phyloP scores from a whole-genome alignment of 2,329 filamentous ascomycete species.

The Botryotinia narcissicola region DNA sequence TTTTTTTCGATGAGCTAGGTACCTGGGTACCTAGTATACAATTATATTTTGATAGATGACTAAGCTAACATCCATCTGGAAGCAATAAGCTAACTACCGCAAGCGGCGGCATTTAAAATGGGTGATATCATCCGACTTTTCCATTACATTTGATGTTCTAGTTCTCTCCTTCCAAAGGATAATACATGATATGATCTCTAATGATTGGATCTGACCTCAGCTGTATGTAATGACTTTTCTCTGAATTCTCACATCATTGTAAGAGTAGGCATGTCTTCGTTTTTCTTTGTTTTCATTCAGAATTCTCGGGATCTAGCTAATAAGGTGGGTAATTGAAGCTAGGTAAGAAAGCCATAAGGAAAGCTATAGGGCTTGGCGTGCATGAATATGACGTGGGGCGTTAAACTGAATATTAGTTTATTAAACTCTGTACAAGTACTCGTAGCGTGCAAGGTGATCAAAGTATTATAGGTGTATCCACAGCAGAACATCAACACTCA shows the following conservation, averaged over 20 bases:
- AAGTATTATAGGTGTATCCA: background rate
- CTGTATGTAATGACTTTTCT: background rate
- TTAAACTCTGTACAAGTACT: background rate
- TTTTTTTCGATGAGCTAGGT: background rate
- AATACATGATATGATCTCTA: background rate
- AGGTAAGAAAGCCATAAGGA: background rate
- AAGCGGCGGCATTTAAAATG: constrained; percentile 18
- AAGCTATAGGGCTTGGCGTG: constrained; percentile 5
- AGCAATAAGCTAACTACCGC: constrained; percentile 1
- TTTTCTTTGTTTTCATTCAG: background rate
- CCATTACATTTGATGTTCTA: background rate
- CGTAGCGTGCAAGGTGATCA: background rate
- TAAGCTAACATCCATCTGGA: background rate
- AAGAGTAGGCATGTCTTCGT: too few species aligned
- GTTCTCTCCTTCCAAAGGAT: background rate
- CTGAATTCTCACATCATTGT: background rate
- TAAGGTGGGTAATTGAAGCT: background rate
- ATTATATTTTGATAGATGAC: background rate
- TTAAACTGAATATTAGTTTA: background rate
- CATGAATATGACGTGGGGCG: background rate
- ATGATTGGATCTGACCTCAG: background rate
- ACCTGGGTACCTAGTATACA: background rate
- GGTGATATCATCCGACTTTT: background rate
- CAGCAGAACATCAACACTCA: background rate
- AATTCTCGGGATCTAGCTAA: background rate